These are phyloP conservation scores for Paragyromitra xinjiangensis DNA, from an alignment of 495 filamentous ascomycete genomes.

Conservation along the genomic window DNA sequence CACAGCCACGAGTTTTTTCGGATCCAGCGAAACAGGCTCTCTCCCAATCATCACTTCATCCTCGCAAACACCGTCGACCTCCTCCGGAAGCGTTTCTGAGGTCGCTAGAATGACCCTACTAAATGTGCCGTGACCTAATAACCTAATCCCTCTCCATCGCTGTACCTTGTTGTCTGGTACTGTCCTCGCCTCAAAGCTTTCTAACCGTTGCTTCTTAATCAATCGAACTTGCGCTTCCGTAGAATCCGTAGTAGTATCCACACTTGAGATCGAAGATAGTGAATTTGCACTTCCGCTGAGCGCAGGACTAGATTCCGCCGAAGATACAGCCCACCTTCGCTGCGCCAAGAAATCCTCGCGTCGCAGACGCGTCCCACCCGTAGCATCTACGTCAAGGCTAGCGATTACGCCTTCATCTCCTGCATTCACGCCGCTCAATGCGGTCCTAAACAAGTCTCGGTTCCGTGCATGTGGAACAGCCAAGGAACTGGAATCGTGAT, in stretches of 20 bases:
- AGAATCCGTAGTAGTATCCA: conserved; percentile 51
- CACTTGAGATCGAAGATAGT: conserved; percentile 58
- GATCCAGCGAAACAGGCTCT: conserved; percentile 60
- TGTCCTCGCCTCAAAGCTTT: conserved; percentile 71
- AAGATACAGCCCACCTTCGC: conserved; percentile 64
- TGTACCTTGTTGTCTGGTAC: conserved; percentile 67
- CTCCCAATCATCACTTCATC: conserved; percentile 62
- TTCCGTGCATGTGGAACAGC: conserved; percentile 43
- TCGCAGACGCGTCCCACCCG: conserved; percentile 65
- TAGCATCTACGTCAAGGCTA: conserved; percentile 61
- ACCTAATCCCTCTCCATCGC: conserved; percentile 77
- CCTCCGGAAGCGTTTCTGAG: conserved; percentile 61
- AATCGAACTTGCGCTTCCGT: conserved; percentile 43
- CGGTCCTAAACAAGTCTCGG: conserved; percentile 45
- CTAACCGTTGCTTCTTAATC: conserved; percentile 60
- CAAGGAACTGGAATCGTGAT: conserved; percentile 45
- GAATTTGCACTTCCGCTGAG: conserved; percentile 58
- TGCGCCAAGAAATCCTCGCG: conserved; percentile 61
- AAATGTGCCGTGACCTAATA: conserved; percentile 92
- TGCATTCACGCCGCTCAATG: conserved; percentile 40
- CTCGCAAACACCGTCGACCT: conserved; percentile 59
- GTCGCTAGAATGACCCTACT: conserved; percentile 92
- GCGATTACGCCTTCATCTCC: conserved; percentile 58
- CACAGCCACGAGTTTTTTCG: conserved; percentile 83
- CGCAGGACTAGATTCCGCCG: conserved; percentile 54